phyloP scores from a whole-genome alignment of 768 basidiomycete genomes.

The Infundibulicybe gibba region DNA sequence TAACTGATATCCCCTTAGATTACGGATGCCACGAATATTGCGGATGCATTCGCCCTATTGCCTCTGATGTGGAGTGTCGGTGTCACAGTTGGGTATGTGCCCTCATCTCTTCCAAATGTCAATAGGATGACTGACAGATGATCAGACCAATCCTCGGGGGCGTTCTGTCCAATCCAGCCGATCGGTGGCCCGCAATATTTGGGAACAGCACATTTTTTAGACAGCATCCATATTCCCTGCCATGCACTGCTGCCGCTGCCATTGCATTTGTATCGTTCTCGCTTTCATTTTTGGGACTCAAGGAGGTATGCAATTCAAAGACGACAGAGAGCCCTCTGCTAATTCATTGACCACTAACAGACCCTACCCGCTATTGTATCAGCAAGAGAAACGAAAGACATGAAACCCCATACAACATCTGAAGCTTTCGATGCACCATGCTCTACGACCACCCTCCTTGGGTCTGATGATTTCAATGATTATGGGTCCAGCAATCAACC shows the following conservation, averaged over 20 bases:
- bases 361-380: no score
- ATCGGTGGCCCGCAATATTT: conserved; percentile 59
- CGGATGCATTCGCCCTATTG: conserved; percentile 31
- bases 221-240: conserved; percentile 43
- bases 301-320: no score
- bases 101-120: not conserved
- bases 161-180: conserved; percentile 53
- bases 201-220: conserved; percentile 35
- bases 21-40: conserved; percentile 34
- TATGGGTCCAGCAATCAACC: conserved; percentile 11
- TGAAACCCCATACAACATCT: no score
- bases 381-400: no score
- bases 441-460: conserved; percentile 3
- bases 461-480: conserved; percentile 1
- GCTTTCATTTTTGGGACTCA: conserved; percentile 30
- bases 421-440: no score
- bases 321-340: no score
- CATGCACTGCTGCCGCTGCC: conserved; percentile 36
- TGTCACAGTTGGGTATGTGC: conserved; percentile 24
- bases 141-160: conserved; percentile 68
- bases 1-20: conserved; percentile 14
- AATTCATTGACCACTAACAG: no score
- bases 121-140: not conserved
- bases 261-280: conserved; percentile 31
- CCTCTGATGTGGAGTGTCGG: conserved; percentile 33